Evolutionary conservation across 805 yeast species (phyloP).

Genomic region (Metschnikowia kofuensis): DNA sequence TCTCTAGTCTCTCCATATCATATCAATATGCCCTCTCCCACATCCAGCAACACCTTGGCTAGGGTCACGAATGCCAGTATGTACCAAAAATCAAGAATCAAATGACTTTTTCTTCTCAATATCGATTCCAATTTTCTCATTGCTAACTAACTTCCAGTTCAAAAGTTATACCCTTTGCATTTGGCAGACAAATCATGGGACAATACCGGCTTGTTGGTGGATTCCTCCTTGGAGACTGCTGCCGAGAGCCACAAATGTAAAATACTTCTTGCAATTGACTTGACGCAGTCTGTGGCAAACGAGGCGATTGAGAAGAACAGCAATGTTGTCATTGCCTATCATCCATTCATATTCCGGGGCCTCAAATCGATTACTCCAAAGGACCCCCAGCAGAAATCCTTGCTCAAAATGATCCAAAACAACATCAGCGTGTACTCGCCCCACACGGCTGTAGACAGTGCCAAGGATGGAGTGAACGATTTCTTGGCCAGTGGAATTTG

Average conservation of each 20-base stretch:
- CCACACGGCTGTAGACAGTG: conserved; percentile 95
- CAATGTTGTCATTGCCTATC: conserved; percentile 73
- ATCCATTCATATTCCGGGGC: conserved; percentile 91
- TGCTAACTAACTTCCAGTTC: conserved; percentile 41
- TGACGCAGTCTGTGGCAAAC: conserved; percentile 77
- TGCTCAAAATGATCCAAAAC: conserved; percentile 66
- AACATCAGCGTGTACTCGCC: conserved; percentile 92
- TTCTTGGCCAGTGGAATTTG: conserved; percentile 70
- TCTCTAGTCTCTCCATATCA: not conserved
- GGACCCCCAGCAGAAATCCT: conserved; percentile 80
- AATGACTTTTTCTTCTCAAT: too few relatives aligned
- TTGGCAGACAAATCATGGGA: conserved; percentile 93
- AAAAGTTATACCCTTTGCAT: conserved; percentile 73
- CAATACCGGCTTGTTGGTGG: conserved; percentile 88
- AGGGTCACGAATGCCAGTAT: conserved; percentile 38
- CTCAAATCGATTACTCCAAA: conserved; percentile 62
- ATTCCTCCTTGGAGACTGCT: conserved; percentile 38
- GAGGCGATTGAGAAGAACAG: conserved; percentile 67
- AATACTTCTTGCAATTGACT: conserved; percentile 73
- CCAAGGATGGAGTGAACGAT: conserved; percentile 89
- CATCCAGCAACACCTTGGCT: conserved; percentile 46
- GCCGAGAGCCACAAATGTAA: conserved; percentile 21
- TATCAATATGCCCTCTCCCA: conserved; percentile 14
- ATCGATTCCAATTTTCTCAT: too few relatives aligned
- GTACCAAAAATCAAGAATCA: conserved; percentile 13